Base-by-base conservation (phyloP, 2,329 filamentous ascomycete genomes). In the Davidsoniella virescens region DNA sequence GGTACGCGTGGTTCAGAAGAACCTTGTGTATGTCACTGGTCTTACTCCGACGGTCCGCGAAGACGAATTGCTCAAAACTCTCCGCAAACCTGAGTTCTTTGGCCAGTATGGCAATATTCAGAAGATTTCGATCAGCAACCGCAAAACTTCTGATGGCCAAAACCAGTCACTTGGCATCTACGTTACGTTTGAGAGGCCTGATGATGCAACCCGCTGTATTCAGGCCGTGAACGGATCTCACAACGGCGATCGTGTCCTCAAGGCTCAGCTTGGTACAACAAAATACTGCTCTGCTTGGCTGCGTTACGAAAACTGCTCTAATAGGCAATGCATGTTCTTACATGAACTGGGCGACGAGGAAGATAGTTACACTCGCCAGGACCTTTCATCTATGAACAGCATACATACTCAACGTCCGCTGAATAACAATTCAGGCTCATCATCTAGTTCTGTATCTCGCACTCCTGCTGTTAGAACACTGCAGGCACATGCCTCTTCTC, bases 241-340 rank as follows among this genome's bases (percentile, higher is more conserved):
- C 54, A 96, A 98, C 60, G 87, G 86, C 48, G 92, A 96, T 55
- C 74, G 90, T 47, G 73, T 86, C 12, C 67, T 98, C 17, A 82
- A 86, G 70, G 88, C 78, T 3, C 80, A 79, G 60, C 66, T 80
- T 49, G 92, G 92, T 20, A 98, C 92, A 0, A 98, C 92, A 4
- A 98, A 98, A 63, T 98, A 98, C 65, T 98, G 92, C 64, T 98
- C 92, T 0, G 90, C 92, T 3, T 98, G 93, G 71, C 72, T 98
- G 16, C 84, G 93, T 52, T 87, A 93, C 57, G 92, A 98, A 64
- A 83, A 82, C 56, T 98, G 92, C 65, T 87, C 85, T 51, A 98
- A 98, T 60, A 80, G 88, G 47, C 90, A 92, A 55, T 98, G 92
- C 70, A 98, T 95, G 78, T 98, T 98, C 64, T 67, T 98, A 47